Evolutionary conservation across 2,329 filamentous ascomycete genomes (phyloP).

Genomic region (Nectriaceae sp.): DNA sequence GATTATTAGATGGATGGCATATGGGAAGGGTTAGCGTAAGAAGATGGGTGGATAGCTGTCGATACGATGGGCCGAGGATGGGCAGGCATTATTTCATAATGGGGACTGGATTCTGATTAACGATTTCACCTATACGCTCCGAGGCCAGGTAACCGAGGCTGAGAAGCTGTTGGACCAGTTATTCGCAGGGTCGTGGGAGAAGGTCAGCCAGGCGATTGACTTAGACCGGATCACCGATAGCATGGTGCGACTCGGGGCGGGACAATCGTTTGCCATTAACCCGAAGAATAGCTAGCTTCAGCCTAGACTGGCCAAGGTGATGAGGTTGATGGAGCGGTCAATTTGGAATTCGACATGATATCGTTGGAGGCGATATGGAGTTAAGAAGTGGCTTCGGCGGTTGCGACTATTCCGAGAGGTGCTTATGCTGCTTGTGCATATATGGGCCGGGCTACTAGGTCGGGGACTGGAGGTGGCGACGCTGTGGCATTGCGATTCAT

Average conservation of each 20-base stretch:
- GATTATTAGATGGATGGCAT: too few species aligned
- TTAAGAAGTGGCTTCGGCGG: too few species aligned
- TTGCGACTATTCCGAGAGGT: too few species aligned
- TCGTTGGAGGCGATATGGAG: too few species aligned
- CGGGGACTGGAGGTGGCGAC: too few species aligned
- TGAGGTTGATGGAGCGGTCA: slow-evolving; percentile 1
- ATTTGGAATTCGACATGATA: too few species aligned
- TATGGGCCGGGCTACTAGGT: too few species aligned
- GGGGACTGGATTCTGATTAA: slow-evolving; percentile 7
- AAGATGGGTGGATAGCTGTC: slow-evolving; percentile 7
- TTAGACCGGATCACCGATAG: slow-evolving; percentile 7
- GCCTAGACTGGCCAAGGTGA: slow-evolving; percentile 6
- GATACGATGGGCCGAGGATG: slow-evolving; percentile 12
- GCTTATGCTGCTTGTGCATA: too few species aligned
- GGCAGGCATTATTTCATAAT: slow-evolving; percentile 8
- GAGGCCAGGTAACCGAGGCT: slow-evolving; percentile 1
- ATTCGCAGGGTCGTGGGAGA: slow-evolving; percentile 5
- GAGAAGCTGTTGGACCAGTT: slow-evolving; percentile 5
- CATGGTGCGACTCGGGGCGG: slow-evolving; percentile 8
- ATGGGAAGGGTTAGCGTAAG: slow-evolving; percentile 9
- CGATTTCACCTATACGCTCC: slow-evolving; percentile 4
- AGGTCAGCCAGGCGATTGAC: slow-evolving; percentile 4
- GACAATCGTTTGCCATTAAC: slow-evolving; percentile 12
- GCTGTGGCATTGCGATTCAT: too few species aligned
- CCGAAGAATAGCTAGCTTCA: slow-evolving; percentile 11